These are phyloP conservation scores for Zygosaccharomyces pseudorouxii DNA, from an alignment of 805 yeast genomes.

Conservation along the genomic window DNA sequence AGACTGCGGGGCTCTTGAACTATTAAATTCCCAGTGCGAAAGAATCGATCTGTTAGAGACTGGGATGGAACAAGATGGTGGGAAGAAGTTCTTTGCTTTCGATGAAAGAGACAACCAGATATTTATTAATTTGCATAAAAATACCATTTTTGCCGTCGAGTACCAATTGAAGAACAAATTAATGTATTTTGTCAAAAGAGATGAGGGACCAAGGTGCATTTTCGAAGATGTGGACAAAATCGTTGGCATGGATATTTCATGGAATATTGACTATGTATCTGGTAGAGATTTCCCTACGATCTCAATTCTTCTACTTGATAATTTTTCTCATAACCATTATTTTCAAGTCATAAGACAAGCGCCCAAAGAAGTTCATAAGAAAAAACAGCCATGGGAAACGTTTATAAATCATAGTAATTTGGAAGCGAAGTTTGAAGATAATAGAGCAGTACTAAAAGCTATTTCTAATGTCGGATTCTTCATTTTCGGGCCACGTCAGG, in stretches of 20 bases:
- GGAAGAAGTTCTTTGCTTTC: slow-evolving; percentile 5
- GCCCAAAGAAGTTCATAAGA: slow-evolving; percentile 3
- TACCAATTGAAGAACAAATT: slow-evolving; percentile 4
- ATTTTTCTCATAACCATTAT: neutral
- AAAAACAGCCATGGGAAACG: slow-evolving; percentile 7
- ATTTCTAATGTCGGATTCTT: slow-evolving; percentile 23
- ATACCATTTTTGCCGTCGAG: slow-evolving; percentile 11
- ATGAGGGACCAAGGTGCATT: slow-evolving; percentile 5
- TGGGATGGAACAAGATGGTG: slow-evolving; percentile 3
- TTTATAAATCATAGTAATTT: slow-evolving; percentile 3
- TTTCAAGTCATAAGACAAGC: slow-evolving; percentile 15
- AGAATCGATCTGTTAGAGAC: slow-evolving; percentile 16
- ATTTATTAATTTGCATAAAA: slow-evolving; percentile 14
- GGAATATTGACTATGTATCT: slow-evolving; percentile 14
- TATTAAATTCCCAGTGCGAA: slow-evolving; percentile 9
- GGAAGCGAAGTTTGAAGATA: neutral
- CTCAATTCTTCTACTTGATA: slow-evolving; percentile 11
- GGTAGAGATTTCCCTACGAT: slow-evolving; percentile 16
- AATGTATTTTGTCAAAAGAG: slow-evolving; percentile 11
- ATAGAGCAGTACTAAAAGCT: slow-evolving; percentile 10
- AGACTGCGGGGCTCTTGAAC: slow-evolving; percentile 19
- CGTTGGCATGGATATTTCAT: slow-evolving; percentile 10
- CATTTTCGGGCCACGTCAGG: slow-evolving; percentile 12
- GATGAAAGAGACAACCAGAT: slow-evolving; percentile 14
- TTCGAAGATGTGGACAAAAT: slow-evolving; percentile 12